phyloP scores from a whole-genome alignment of 129 eudicot genomes.

The Dittrichia graveolens region DNA sequence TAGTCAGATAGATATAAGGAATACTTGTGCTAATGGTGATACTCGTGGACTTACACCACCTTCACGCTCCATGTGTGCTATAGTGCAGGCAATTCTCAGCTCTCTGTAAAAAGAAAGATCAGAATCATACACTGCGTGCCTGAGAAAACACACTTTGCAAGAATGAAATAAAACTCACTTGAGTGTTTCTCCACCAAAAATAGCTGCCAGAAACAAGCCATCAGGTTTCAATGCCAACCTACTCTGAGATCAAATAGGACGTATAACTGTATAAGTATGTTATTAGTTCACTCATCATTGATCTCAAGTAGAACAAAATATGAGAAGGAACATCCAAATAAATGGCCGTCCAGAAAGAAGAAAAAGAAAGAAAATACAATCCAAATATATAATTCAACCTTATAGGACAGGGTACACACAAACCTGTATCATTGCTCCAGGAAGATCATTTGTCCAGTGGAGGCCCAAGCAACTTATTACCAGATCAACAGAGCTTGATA shows the following conservation, averaged over 20 bases:
- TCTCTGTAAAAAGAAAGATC: slow-evolving; percentile 48
- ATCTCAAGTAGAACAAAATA: slow-evolving; percentile 7
- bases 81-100: slow-evolving; percentile 91
- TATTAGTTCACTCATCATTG: not conserved
- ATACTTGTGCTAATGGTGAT: slow-evolving; percentile 96
- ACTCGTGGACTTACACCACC: slow-evolving; percentile 96
- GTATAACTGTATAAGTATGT: not conserved
- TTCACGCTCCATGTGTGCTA: slow-evolving; percentile 99
- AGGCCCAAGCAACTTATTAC: slow-evolving; percentile 96
- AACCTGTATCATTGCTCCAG: slow-evolving; percentile 99
- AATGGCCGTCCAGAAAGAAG: not conserved
- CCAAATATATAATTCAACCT: not conserved
- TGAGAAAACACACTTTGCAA: not conserved
- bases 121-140: slow-evolving; percentile 15
- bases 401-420: slow-evolving; percentile 22
- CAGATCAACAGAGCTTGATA: slow-evolving; percentile 76
- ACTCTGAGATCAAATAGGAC: slow-evolving; percentile 52
- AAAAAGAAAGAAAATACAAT: not conserved
- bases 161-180: slow-evolving; percentile 42
- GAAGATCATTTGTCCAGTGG: slow-evolving; percentile 99
- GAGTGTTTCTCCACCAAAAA: slow-evolving; percentile 95
- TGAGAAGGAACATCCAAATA: slow-evolving; percentile 11
- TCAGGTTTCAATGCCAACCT: slow-evolving; percentile 93
- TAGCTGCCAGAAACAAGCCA: slow-evolving; percentile 93
- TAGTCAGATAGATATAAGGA: slow-evolving; percentile 26